These are phyloP conservation scores for Melanopsichium pennsylvanicum DNA, from an alignment of 1,284 basidiomycete genomes.

Conservation along the genomic window DNA sequence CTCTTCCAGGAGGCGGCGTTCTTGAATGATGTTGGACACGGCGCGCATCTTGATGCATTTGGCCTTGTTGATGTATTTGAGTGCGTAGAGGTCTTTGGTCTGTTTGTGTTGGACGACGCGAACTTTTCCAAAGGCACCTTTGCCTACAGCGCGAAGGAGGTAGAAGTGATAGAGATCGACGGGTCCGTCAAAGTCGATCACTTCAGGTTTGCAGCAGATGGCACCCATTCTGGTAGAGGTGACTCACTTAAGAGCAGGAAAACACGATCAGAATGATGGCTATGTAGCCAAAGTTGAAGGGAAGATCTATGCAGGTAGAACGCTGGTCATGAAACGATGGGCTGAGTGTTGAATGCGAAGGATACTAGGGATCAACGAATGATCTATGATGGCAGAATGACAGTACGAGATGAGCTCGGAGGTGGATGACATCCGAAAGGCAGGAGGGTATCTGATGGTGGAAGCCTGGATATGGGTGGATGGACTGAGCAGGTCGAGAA, in stretches of 20 bases:
- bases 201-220: slow-evolving; percentile 81
- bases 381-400: no score
- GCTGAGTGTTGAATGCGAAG: no score
- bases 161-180: slow-evolving; percentile 97
- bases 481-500: no score
- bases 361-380: no score
- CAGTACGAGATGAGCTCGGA: no score
- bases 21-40: slow-evolving; percentile 95
- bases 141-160: slow-evolving; percentile 90
- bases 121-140: slow-evolving; percentile 98
- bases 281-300: no score
- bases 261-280: no score
- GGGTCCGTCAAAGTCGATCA: slow-evolving; percentile 96
- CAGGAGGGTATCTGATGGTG: not conserved
- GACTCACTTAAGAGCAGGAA: no score
- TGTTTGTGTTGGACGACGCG: slow-evolving; percentile 98
- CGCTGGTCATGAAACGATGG: no score
- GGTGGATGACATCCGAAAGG: not conserved
- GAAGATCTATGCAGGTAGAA: no score
- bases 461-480: not conserved
- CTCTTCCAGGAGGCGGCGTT: slow-evolving; percentile 69
- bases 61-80: slow-evolving; percentile 97
- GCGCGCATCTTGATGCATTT: slow-evolving; percentile 99
- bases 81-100: slow-evolving; percentile 83
- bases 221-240: slow-evolving; percentile 73